Evolutionary conservation across 1,284 basidiomycete genomes (phyloP), one percentile per base, ranked within the genome.

Genomic region (Malassezia pachydermatis): DNA sequence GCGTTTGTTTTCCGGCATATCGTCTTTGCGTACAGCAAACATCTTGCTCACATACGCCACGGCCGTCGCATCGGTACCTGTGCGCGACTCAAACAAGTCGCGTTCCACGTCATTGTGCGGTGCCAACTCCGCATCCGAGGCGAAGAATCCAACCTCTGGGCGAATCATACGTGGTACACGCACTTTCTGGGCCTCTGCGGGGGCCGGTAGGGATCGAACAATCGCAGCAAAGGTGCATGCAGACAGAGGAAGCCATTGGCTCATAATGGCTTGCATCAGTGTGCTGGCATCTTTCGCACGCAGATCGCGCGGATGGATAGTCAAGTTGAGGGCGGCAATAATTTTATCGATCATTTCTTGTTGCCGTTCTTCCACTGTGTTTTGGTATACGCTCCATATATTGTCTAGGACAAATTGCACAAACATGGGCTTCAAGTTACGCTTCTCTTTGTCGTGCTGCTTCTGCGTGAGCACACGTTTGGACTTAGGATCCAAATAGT

Each of bases 351-450:
- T 81, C 69, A 88, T 92, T 29, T 90, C 65, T 51, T 58, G 55
- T 27, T 63, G 55, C 11, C 64, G 54, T 38, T 62, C 60, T 27
- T 58, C 51, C 23, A 62, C 55, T 17, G 62, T 54, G 43, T 63
- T 62, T 22, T 69, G 63, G 73, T 98, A 98, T 9, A 96, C 85
- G 22, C 84, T 83, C 92, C 92, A 98, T 24, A 99, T 80, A 72
- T 96, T 98, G 54, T 98, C 94, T 59, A 99, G 75, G 4, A 98
- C 84, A 63, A 98, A 95, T 74, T 96, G 90, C 4, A 96, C 94
- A 68, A 98, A 98, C 41, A 98, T 78, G n/a, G 90, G 88, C 75
- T 96, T 98, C 64, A 99, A 75, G 25, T 79, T 78, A 20, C 88
- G 80, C 51, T 71, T 73, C 33, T 71, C 70, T 55, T 81, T 81